Base-by-base conservation (phyloP, 768 basidiomycete genomes). In the Dendrothele bispora region DNA sequence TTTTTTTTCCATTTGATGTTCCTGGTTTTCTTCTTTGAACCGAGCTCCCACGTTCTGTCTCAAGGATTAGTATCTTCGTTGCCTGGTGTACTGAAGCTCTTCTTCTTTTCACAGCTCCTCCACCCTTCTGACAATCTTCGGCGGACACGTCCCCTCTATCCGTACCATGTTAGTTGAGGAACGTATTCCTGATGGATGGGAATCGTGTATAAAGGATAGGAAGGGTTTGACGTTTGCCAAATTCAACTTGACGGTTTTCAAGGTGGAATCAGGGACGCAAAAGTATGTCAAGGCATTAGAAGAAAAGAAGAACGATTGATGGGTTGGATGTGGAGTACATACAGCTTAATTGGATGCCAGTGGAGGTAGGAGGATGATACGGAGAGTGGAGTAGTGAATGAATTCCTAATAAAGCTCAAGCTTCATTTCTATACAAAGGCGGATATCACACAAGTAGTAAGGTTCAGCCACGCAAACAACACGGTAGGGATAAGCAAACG, bases 111-210 rank as follows among this genome's bases (percentile, higher is more conserved):
- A 24, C 49, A 88, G 85, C 63, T 72, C 82, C 0, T 78, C 84
- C 1, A 84, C 84, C 0, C 52, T 91, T 40, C 63, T 84, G 14
- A 77, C 76, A 1, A 79, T 84, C 44, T 84, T 88, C 53, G 90
- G 85, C 4, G 85, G 87, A 2, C 70, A 74, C 17, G 57, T 84
- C 4, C 62, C 69, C 6, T 84, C 84, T 48, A 55, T 90, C 29
- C 65, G 74, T 34, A 53, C 73, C 0, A 56, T 88, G 40, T 62
- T 91, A n/a, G 60, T 70, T 7, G 84, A 91, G 37, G 88, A 91
- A 53, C 77, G 86, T 14, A 58, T 91, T 26, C 82, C 84, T 1
- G 73, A 84, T 0, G 80, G 80, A 18, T 91, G 86, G 85, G 86
- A 89, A 58, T 73, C 87, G 0, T 67, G 75, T 12, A 62, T 80